Conservation (phyloP, 371 early-diverging fungal species). For the Apophysomyces trapeziformis region DNA sequence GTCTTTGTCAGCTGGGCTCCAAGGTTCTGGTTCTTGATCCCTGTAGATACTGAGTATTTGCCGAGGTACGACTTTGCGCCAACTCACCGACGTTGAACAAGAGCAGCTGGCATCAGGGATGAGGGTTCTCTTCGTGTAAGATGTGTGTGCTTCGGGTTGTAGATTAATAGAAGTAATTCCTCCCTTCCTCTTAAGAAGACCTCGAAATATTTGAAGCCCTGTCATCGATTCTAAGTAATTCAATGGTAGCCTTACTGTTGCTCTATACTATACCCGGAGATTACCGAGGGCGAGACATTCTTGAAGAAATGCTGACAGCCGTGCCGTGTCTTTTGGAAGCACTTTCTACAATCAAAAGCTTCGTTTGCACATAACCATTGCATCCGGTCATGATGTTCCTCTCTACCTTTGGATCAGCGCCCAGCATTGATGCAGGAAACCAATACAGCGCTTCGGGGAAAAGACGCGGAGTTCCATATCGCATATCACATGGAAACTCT, state of each 20-base stretch:
- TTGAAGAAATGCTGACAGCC: conserved; percentile 57
- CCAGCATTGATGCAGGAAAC: not conserved
- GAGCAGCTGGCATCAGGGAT: conserved; percentile 18
- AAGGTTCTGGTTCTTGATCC: conserved; percentile 32
- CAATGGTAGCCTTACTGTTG: not conserved
- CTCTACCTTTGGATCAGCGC: conserved; percentile 1
- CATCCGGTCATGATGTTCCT: not conserved
- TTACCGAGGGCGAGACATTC: conserved; percentile 54
- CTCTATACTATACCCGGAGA: conserved; percentile 18
- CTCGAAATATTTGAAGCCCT: conserved; percentile 82
- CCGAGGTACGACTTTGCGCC: not conserved
- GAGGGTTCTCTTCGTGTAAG: conserved; percentile 12
- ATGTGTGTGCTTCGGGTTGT: not conserved
- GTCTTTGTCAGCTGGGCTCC: conserved; percentile 57
- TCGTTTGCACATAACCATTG: not conserved
- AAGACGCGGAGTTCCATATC: not conserved
- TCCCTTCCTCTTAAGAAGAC: conserved; percentile 75
- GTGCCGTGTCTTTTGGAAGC: conserved; percentile 24
- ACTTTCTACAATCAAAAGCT: not conserved
- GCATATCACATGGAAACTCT: not conserved
- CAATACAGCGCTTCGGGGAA: too few species aligned
- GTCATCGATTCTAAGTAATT: not conserved
- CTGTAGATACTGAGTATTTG: conserved; percentile 16
- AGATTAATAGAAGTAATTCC: conserved; percentile 69
- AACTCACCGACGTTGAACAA: not conserved